Percentiles rank a stretch among this genome's conserved stretches.
These are phyloP conservation scores for Chaetoceros muelleri DNA, from an alignment of 108 stramenopile species.

Conservation along the genomic window DNA sequence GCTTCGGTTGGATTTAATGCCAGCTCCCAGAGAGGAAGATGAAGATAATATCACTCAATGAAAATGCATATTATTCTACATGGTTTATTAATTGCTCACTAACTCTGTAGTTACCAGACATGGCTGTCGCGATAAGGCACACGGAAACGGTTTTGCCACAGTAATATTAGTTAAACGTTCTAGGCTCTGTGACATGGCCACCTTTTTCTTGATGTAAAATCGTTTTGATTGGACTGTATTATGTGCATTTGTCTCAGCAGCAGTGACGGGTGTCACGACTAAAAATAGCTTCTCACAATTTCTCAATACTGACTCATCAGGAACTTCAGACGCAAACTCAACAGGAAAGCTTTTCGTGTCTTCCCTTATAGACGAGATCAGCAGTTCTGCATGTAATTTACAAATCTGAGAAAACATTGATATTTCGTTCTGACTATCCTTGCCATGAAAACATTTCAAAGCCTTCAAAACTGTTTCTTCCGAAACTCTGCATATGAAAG, in stretches of 20 bases:
- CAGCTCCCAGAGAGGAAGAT: conserved; percentile 79
- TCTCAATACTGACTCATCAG: conserved; percentile 7
- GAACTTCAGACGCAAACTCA: background rate
- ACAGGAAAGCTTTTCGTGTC: conserved; percentile 14
- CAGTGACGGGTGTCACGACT: background rate
- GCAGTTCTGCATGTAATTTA: conserved; percentile 32
- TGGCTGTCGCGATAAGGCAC: conserved; percentile 64
- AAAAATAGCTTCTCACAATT: conserved; percentile 1
- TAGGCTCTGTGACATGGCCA: background rate
- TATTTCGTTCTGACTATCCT: conserved; percentile 6
- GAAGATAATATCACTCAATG: conserved; percentile 34
- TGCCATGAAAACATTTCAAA: conserved; percentile 1
- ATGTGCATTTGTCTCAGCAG: conserved; percentile 3
- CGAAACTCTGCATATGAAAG: conserved; percentile 70
- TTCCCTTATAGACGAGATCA: conserved; percentile 30
- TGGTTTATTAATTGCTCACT: too few species aligned
- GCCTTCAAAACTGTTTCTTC: conserved; percentile 14
- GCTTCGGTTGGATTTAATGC: conserved; percentile 75
- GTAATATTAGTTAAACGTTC: conserved; percentile 43
- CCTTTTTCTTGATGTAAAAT: conserved; percentile 18
- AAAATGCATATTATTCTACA: conserved; percentile 8
- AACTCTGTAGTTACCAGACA: conserved; percentile 36
- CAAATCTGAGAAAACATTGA: conserved; percentile 38
- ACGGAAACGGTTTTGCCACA: conserved; percentile 65
- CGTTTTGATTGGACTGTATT: conserved; percentile 14